A percentile compares a stretch with the other conserved stretches of the same genome.
phyloP scores from a whole-genome alignment of 495 filamentous ascomycete species.

The Xylaria curta region DNA sequence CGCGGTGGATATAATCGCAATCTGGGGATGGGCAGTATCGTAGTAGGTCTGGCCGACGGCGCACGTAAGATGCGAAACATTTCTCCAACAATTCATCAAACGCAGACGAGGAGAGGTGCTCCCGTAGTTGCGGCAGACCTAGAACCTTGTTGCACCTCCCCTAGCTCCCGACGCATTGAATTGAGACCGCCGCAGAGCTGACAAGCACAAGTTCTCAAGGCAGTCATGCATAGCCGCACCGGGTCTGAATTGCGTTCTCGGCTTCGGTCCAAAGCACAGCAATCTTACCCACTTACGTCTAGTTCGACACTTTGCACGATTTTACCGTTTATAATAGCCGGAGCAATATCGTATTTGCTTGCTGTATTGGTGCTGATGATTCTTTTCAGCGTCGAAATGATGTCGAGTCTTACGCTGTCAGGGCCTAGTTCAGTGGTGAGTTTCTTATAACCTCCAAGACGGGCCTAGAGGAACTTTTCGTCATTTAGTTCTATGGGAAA shows the following conservation, averaged over 20 bases:
- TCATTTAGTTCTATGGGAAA: conserved; percentile 36
- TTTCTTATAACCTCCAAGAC: conserved; percentile 47
- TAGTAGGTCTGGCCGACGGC: conserved; percentile 39
- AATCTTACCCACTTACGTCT: conserved; percentile 31
- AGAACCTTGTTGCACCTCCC: conserved; percentile 38
- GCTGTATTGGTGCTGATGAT: conserved; percentile 42
- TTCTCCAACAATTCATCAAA: conserved; percentile 49
- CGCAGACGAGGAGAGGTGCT: conserved; percentile 39
- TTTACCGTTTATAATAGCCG: conserved; percentile 24
- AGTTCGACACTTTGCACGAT: not conserved
- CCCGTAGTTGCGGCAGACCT: conserved; percentile 43
- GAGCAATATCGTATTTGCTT: conserved; percentile 30
- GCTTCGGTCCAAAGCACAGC: conserved; percentile 51
- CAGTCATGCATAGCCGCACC: conserved; percentile 55
- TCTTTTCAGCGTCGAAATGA: conserved; percentile 37
- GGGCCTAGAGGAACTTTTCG: conserved; percentile 43
- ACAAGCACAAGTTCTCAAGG: conserved; percentile 45
- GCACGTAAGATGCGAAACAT: conserved; percentile 48
- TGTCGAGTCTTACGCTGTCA: conserved; percentile 40
- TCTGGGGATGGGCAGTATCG: conserved; percentile 51
- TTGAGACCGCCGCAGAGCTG: conserved; percentile 30
- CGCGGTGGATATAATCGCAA: conserved; percentile 51
- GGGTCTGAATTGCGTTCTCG: conserved; percentile 44
- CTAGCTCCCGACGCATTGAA: conserved; percentile 25
- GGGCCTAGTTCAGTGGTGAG: conserved; percentile 44